phyloP scores from a whole-genome alignment of 257 asterid species.

The Solanum tacnaense region DNA sequence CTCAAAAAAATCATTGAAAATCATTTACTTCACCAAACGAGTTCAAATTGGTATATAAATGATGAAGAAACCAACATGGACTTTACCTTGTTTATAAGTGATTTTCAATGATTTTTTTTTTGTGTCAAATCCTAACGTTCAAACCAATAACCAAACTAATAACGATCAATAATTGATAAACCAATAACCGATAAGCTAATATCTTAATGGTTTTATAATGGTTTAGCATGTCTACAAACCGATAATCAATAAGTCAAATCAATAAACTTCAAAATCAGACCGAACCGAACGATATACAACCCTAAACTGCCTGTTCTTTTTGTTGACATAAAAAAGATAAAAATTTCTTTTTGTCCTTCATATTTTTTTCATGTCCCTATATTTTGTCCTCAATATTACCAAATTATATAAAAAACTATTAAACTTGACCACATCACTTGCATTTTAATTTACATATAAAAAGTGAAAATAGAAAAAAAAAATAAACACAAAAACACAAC shows the following conservation, averaged over 20 bases:
- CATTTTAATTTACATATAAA: not conserved
- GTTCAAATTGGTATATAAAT: too few relatives aligned
- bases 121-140: not conserved
- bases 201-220: not conserved
- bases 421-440: not conserved
- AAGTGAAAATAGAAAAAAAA: not conserved
- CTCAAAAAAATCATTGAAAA: too few relatives aligned
- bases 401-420: not conserved
- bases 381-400: not conserved
- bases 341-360: not conserved
- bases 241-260: too few relatives aligned
- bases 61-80: not conserved
- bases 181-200: not conserved
- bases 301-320: too few relatives aligned
- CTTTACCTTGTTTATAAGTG: not conserved
- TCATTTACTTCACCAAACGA: too few relatives aligned
- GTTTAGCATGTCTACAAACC: too few relatives aligned
- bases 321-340: not conserved
- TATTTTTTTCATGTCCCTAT: not conserved
- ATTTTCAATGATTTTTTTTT: not conserved
- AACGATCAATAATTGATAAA: not conserved
- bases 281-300: too few relatives aligned
- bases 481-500: not conserved
- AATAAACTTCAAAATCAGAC: too few relatives aligned
- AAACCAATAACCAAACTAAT: not conserved